Conservation (phyloP, 1,139 yeast species). For the Zygotorulaspora mrakii region DNA sequence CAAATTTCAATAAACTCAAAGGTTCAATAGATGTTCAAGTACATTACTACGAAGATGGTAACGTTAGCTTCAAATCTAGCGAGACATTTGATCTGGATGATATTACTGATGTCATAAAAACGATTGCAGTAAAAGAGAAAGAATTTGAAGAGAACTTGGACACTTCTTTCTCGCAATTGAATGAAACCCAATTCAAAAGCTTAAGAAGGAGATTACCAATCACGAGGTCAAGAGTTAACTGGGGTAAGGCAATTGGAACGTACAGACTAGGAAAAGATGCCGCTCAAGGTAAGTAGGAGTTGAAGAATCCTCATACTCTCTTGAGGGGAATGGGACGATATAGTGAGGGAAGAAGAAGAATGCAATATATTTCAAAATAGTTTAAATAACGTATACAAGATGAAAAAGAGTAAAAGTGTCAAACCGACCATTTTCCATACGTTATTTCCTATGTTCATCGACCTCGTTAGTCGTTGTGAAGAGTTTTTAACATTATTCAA, state of each 20-base stretch:
- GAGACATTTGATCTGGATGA: constrained; percentile 39
- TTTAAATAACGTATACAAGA: constrained; percentile 64
- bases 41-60: constrained; percentile 95
- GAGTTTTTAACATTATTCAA: constrained; percentile 61
- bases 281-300: constrained; percentile 39
- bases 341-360: too few relatives aligned
- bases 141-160: constrained; percentile 57
- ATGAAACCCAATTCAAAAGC: constrained; percentile 76
- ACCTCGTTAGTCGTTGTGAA: constrained; percentile 60
- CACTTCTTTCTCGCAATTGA: constrained; percentile 63
- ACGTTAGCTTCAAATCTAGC: constrained; percentile 68
- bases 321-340: background rate
- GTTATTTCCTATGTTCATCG: constrained; percentile 55
- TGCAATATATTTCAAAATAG: constrained; percentile 40
- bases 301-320: background rate
- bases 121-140: constrained; percentile 59
- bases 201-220: constrained; percentile 89
- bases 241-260: constrained; percentile 93
- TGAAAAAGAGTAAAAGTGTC: constrained; percentile 58
- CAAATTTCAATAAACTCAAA: constrained; percentile 37
- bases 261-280: constrained; percentile 87
- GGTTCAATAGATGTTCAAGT: constrained; percentile 69
- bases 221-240: constrained; percentile 84
- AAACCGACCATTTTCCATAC: constrained; percentile 54
- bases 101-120: constrained; percentile 39